phyloP scores from a whole-genome alignment of 768 basidiomycete genomes.

The Boletus huronensis region DNA sequence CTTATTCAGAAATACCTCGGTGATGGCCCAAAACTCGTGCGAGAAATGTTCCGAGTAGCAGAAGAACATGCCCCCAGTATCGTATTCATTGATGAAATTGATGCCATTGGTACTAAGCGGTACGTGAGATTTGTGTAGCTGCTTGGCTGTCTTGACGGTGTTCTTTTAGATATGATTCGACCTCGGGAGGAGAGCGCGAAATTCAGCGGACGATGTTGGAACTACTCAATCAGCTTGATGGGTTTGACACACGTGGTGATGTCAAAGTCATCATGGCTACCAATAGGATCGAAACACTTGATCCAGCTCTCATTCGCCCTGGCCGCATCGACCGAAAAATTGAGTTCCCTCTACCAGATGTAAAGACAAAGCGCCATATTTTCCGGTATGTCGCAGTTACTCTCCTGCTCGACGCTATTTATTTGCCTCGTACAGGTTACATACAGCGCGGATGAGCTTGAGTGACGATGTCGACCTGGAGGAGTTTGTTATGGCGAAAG shows the following conservation, averaged over 20 bases:
- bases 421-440: slow-evolving; percentile 49
- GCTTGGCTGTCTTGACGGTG: slow-evolving; percentile 3
- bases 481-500: slow-evolving; percentile 93
- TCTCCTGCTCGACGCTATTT: not conserved
- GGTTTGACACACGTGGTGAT: slow-evolving; percentile 99
- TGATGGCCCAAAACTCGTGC: slow-evolving; percentile 96
- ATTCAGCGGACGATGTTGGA: slow-evolving; percentile 99
- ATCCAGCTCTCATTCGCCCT: slow-evolving; percentile 96
- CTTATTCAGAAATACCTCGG: slow-evolving; percentile 99
- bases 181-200: slow-evolving; percentile 97
- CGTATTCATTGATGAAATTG: slow-evolving; percentile 99
- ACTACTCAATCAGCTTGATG: slow-evolving; percentile 95
- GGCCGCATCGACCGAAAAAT: slow-evolving; percentile 99
- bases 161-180: slow-evolving; percentile 83
- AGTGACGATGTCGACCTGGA: slow-evolving; percentile 87
- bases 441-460: slow-evolving; percentile 94
- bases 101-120: slow-evolving; percentile 98
- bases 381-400: slow-evolving; percentile 60
- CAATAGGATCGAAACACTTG: slow-evolving; percentile 94
- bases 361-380: slow-evolving; percentile 99
- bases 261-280: slow-evolving; percentile 99
- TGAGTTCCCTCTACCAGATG: slow-evolving; percentile 94
- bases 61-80: slow-evolving; percentile 99
- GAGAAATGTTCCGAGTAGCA: slow-evolving; percentile 94
- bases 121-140: slow-evolving; percentile 33